Percentiles rank a stretch among this genome's conserved stretches.
Evolutionary conservation across 441 rosid species (phyloP).

Genomic region (Populus tomentosa): DNA sequence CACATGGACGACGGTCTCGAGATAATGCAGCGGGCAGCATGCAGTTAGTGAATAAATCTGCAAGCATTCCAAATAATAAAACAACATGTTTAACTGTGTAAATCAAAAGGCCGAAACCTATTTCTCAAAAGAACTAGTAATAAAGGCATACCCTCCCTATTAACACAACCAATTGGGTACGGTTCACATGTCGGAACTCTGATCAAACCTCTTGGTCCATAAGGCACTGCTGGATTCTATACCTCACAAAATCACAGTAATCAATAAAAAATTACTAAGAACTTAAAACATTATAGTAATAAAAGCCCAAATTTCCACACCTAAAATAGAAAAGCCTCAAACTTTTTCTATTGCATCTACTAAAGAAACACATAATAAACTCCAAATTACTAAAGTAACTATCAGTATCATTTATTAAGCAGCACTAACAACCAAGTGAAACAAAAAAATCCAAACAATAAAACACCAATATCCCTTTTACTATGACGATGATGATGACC

Average conservation of each 20-base stretch:
- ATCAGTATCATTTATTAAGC: background rate
- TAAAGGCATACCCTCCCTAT: slow-evolving; percentile 49
- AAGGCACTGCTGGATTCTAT: slow-evolving; percentile 84
- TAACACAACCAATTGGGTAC: slow-evolving; percentile 59
- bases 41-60: slow-evolving; percentile 61
- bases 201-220: slow-evolving; percentile 85
- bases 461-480: background rate
- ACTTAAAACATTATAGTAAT: background rate
- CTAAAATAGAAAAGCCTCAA: background rate
- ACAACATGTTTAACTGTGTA: background rate
- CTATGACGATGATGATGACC: no score
- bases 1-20: slow-evolving; percentile 65
- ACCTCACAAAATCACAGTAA: background rate
- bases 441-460: background rate
- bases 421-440: background rate
- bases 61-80: slow-evolving; percentile 7
- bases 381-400: background rate
- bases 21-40: slow-evolving; percentile 61
- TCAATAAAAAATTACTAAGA: background rate
- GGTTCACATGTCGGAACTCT: slow-evolving; percentile 47
- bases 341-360: background rate
- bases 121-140: background rate
- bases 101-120: background rate
- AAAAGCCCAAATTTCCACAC: background rate
- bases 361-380: background rate